Evolutionary conservation across 805 yeast genomes (phyloP).

Genomic region (Schwanniomyces vanrijiae): DNA sequence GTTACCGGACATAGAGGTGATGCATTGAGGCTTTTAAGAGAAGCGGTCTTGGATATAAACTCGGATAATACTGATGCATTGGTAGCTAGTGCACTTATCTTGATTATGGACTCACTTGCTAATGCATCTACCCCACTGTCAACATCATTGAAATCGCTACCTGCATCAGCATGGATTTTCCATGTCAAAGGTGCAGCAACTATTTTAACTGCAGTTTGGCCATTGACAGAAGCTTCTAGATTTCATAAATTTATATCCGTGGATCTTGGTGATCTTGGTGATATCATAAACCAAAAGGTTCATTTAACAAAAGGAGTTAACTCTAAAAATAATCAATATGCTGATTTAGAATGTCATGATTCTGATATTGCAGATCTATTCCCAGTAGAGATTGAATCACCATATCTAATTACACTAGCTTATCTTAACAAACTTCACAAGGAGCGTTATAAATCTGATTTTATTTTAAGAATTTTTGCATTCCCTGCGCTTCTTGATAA

Average conservation of each 20-base stretch:
- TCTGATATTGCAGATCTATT: slow-evolving; percentile 80
- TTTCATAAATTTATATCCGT: slow-evolving; percentile 60
- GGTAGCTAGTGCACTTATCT: slow-evolving; percentile 85
- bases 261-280: slow-evolving; percentile 87
- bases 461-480: slow-evolving; percentile 82
- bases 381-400: slow-evolving; percentile 81
- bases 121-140: slow-evolving; percentile 70
- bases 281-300: slow-evolving; percentile 48
- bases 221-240: slow-evolving; percentile 51
- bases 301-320: slow-evolving; percentile 17
- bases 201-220: slow-evolving; percentile 95
- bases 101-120: slow-evolving; percentile 92
- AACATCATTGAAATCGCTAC: slow-evolving; percentile 59
- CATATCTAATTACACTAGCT: slow-evolving; percentile 84
- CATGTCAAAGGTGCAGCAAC: slow-evolving; percentile 98
- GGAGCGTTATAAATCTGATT: slow-evolving; percentile 82
- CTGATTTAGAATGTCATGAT: slow-evolving; percentile 80
- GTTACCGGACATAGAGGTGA: slow-evolving; percentile 87
- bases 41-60: slow-evolving; percentile 81
- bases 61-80: slow-evolving; percentile 88
- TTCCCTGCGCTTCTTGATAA: slow-evolving; percentile 91
- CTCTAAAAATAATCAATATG: slow-evolving; percentile 30
- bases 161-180: slow-evolving; percentile 95
- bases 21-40: slow-evolving; percentile 76
- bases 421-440: slow-evolving; percentile 79